These are phyloP conservation scores for Scedosporium boydii DNA, from an alignment of 2,329 filamentous ascomycete species.

Conservation along the genomic window DNA sequence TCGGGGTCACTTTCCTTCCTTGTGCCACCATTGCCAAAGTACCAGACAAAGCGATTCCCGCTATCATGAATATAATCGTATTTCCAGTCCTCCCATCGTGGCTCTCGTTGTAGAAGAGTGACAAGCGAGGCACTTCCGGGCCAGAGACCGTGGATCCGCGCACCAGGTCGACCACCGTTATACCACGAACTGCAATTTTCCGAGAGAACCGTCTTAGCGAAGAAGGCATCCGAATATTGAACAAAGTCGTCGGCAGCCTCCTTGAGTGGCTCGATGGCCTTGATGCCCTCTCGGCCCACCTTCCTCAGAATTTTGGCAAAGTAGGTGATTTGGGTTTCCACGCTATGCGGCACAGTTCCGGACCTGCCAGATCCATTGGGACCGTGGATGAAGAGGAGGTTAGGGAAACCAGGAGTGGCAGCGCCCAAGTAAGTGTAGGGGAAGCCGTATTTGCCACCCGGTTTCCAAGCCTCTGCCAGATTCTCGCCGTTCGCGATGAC, in stretches of 20 bases:
- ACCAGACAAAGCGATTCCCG: constrained; percentile 47
- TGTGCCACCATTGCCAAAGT: constrained; percentile 61
- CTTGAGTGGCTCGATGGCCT: constrained; percentile 45
- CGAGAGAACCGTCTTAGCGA: constrained; percentile 42
- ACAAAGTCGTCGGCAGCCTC: constrained; percentile 56
- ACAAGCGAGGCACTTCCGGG: constrained; percentile 57
- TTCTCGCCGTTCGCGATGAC: constrained; percentile 46
- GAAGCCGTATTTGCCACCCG: constrained; percentile 45
- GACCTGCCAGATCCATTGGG: constrained; percentile 50
- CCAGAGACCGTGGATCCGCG: constrained; percentile 58
- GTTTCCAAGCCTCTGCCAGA: constrained; percentile 46
- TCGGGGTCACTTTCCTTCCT: constrained; percentile 43
- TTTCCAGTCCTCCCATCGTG: constrained; percentile 47
- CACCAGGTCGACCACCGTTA: constrained; percentile 54
- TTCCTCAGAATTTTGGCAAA: constrained; percentile 61
- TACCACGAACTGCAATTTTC: constrained; percentile 65
- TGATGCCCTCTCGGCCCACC: constrained; percentile 54
- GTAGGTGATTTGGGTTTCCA: constrained; percentile 58
- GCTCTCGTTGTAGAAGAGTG: constrained; percentile 45
- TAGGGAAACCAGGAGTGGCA: constrained; percentile 56
- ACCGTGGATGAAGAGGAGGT: constrained; percentile 55
- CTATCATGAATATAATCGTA: constrained; percentile 34
- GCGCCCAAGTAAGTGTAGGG: constrained; percentile 60
- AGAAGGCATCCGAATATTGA: constrained; percentile 48
- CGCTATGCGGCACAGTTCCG: constrained; percentile 57